Conservation (phyloP, 306 rosid species). For the Alnus rubra region DNA sequence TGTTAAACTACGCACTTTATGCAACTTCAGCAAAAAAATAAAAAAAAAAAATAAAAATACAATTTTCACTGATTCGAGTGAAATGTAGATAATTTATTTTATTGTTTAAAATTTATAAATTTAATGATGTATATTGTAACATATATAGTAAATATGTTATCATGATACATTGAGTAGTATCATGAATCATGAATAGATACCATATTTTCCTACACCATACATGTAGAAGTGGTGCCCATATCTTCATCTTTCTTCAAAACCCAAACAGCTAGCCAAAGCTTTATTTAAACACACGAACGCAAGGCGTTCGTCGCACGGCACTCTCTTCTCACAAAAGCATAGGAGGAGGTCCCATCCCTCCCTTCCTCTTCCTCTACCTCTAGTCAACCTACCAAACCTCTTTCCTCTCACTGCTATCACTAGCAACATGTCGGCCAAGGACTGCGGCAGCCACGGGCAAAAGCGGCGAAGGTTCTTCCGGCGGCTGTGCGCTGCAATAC, state of each 20-base stretch:
- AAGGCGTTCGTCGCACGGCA: background rate
- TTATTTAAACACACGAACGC: background rate
- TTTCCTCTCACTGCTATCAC: background rate
- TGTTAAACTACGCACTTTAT: too few species aligned
- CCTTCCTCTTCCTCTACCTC: background rate
- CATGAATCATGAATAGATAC: background rate
- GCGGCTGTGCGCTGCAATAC: constrained; percentile 34
- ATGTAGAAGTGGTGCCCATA: background rate
- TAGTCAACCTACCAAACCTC: background rate
- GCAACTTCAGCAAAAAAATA: too few species aligned
- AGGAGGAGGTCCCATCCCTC: background rate
- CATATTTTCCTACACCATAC: background rate
- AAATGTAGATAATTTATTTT: too few species aligned
- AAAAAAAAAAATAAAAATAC: too few species aligned
- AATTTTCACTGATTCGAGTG: too few species aligned
- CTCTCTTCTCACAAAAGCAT: background rate
- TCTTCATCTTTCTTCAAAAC: background rate
- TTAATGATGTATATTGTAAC: too few species aligned
- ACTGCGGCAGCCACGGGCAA: constrained; percentile 56
- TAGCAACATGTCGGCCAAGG: constrained; percentile 50
- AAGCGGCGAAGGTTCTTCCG: background rate
- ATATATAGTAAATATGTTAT: too few species aligned
- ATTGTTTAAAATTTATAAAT: too few species aligned
- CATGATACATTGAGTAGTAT: too few species aligned
- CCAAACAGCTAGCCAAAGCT: background rate